A percentile compares a stretch with the other conserved stretches of the same genome.
Conservation (phyloP, 2,329 filamentous ascomycete genomes). For the Domatiomyces globalis region DNA sequence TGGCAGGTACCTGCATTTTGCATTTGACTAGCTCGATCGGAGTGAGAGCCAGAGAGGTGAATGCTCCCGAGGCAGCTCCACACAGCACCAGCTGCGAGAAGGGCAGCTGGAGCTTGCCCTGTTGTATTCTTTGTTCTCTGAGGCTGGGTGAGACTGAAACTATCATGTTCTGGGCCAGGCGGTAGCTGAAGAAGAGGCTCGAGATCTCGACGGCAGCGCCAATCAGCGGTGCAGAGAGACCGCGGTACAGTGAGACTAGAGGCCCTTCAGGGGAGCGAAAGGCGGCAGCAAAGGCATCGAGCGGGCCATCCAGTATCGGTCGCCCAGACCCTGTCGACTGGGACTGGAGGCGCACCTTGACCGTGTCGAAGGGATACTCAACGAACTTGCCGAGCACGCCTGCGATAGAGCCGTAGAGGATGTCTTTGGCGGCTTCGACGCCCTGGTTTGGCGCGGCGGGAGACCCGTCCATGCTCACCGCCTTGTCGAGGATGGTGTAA, state of each 20-base stretch:
- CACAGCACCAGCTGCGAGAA: slow-evolving; percentile 63
- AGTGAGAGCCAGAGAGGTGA: slow-evolving; percentile 81
- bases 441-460: slow-evolving; percentile 30
- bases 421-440: slow-evolving; percentile 65
- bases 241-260: slow-evolving; percentile 67
- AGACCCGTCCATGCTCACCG: not conserved
- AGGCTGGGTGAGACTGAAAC: slow-evolving; percentile 47
- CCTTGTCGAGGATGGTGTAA: slow-evolving; percentile 3
- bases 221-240: slow-evolving; percentile 78
- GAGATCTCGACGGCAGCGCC: slow-evolving; percentile 88
- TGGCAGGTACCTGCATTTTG: slow-evolving; percentile 72
- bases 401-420: slow-evolving; percentile 73
- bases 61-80: slow-evolving; percentile 72
- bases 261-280: slow-evolving; percentile 69
- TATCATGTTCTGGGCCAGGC: slow-evolving; percentile 47
- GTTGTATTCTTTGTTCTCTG: slow-evolving; percentile 14
- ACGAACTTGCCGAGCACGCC: slow-evolving; percentile 89
- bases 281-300: slow-evolving; percentile 70
- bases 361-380: slow-evolving; percentile 96
- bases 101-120: slow-evolving; percentile 40
- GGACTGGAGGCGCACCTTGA: slow-evolving; percentile 95
- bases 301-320: slow-evolving; percentile 43
- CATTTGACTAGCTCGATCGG: slow-evolving; percentile 97
- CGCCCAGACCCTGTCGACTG: slow-evolving; percentile 61
- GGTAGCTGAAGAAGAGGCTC: slow-evolving; percentile 84